These are phyloP conservation scores for Colletotrichum tabaci DNA, from an alignment of 2,329 filamentous ascomycete genomes.

Conservation along the genomic window DNA sequence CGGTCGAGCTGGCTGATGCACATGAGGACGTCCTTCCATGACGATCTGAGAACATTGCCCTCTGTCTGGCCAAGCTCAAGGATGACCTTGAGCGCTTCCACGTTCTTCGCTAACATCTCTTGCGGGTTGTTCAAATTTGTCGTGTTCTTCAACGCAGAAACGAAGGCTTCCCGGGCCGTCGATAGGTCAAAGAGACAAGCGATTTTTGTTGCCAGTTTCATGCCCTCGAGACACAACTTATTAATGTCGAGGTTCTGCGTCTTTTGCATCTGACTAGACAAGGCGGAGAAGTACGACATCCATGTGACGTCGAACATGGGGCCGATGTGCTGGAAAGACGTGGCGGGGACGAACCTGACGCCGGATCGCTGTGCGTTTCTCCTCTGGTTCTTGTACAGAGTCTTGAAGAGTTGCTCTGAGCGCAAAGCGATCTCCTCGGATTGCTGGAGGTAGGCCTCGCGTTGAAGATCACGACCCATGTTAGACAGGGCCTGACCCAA, in stretches of 20 bases:
- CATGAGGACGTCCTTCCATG: constrained; percentile 95
- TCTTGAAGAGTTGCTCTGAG: constrained; percentile 91
- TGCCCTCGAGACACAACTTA: constrained; percentile 92
- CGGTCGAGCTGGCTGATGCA: constrained; percentile 97
- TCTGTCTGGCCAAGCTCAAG: constrained; percentile 94
- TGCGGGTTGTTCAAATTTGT: constrained; percentile 96
- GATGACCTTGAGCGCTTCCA: constrained; percentile 92
- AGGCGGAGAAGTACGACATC: constrained; percentile 98
- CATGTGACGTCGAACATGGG: constrained; percentile 99
- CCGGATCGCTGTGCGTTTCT: constrained; percentile 80
- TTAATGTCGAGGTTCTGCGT: constrained; percentile 94
- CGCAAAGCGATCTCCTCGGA: constrained; percentile 89
- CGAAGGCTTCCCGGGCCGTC: constrained; percentile 94
- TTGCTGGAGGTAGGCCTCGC: constrained; percentile 94
- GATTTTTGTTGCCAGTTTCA: constrained; percentile 93
- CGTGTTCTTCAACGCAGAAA: constrained; percentile 91
- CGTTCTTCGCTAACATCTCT: constrained; percentile 95
- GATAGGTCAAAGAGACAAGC: constrained; percentile 94
- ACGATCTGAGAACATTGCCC: constrained; percentile 88
- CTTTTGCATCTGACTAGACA: constrained; percentile 94
- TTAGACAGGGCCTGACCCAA: constrained; percentile 93
- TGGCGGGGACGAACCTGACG: constrained; percentile 89
- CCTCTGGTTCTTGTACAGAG: constrained; percentile 89
- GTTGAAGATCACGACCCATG: constrained; percentile 89
- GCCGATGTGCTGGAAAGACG: constrained; percentile 93